Percentiles rank a stretch among this genome's conserved stretches.
Conservation (phyloP, 805 yeast species). For the Kazachstania martiniae region DNA sequence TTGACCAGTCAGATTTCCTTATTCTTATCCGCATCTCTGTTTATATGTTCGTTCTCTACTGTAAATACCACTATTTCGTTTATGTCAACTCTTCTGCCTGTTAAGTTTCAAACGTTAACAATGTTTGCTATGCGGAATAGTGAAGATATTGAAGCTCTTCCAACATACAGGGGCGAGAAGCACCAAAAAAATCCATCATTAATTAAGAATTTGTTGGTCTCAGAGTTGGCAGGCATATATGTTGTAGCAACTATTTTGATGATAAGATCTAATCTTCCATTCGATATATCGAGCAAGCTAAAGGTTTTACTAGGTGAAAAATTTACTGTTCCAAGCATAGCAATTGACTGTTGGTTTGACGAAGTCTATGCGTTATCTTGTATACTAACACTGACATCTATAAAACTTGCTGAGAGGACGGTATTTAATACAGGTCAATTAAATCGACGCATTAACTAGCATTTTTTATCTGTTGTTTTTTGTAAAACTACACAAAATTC, state of each 20-base stretch:
- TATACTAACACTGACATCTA: conserved; percentile 20
- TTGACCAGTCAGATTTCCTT: conserved; percentile 33
- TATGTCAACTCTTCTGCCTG: conserved; percentile 31
- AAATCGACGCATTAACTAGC: too few relatives aligned
- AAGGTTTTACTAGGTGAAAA: conserved; percentile 25
- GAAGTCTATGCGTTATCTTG: conserved; percentile 28
- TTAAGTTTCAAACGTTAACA: conserved; percentile 24
- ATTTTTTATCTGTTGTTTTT: too few relatives aligned
- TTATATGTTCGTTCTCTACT: conserved; percentile 53
- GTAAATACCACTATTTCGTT: conserved; percentile 52
- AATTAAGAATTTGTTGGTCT: conserved; percentile 30
- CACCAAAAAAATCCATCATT: conserved; percentile 25
- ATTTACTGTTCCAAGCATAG: conserved; percentile 19
- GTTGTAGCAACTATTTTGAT: conserved; percentile 31
- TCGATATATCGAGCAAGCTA: conserved; percentile 24
- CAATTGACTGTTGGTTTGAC: conserved; percentile 34
- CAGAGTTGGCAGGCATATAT: conserved; percentile 32
- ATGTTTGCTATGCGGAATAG: conserved; percentile 17
- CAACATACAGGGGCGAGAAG: conserved; percentile 6
- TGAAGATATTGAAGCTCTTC: conserved; percentile 10
- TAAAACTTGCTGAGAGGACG: conserved; percentile 20
- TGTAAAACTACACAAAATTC: too few relatives aligned
- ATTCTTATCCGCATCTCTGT: conserved; percentile 46
- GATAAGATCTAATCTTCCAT: conserved; percentile 31
- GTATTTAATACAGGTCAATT: conserved; percentile 1